Conservation (phyloP, 2,329 filamentous ascomycete genomes). For the Penicillium rolfsii region DNA sequence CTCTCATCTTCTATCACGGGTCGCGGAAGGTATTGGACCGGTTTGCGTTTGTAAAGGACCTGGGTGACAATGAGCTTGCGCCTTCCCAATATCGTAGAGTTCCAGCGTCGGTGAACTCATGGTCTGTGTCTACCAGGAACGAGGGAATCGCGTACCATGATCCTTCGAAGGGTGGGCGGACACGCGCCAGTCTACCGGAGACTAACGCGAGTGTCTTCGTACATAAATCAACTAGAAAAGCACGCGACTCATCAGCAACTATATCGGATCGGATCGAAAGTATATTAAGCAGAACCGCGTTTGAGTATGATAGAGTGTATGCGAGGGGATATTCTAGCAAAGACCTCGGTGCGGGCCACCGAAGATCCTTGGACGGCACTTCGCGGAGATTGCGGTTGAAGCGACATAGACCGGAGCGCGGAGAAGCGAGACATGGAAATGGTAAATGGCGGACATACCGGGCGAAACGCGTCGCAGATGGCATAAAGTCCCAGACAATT, state of each 20-base stretch:
- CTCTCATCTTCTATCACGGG: conserved; percentile 78
- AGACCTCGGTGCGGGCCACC: background rate
- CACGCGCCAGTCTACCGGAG: conserved; percentile 35
- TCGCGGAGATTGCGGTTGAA: conserved; percentile 6
- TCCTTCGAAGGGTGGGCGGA: conserved; percentile 23
- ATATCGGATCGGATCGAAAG: background rate
- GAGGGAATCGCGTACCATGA: conserved; percentile 36
- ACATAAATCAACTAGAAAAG: conserved; percentile 25
- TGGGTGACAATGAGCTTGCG: conserved; percentile 47
- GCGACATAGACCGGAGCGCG: conserved; percentile 14
- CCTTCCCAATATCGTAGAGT: conserved; percentile 3
- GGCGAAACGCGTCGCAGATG: conserved; percentile 19
- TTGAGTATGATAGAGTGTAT: background rate
- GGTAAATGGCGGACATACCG: conserved; percentile 21
- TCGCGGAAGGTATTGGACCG: conserved; percentile 76
- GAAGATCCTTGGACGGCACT: conserved; percentile 1
- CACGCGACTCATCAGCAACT: conserved; percentile 26
- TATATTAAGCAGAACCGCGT: conserved; percentile 1
- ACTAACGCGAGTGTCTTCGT: conserved; percentile 18
- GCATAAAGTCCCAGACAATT: conserved; percentile 3
- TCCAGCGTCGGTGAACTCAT: conserved; percentile 5
- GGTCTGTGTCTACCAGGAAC: conserved; percentile 2
- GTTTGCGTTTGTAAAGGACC: conserved; percentile 96
- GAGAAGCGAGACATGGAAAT: conserved; percentile 10
- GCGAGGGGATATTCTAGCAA: background rate